Evolutionary conservation across 768 basidiomycete genomes (phyloP), one percentile per base, ranked within the genome.

Genomic region (Boletus rex-veris): DNA sequence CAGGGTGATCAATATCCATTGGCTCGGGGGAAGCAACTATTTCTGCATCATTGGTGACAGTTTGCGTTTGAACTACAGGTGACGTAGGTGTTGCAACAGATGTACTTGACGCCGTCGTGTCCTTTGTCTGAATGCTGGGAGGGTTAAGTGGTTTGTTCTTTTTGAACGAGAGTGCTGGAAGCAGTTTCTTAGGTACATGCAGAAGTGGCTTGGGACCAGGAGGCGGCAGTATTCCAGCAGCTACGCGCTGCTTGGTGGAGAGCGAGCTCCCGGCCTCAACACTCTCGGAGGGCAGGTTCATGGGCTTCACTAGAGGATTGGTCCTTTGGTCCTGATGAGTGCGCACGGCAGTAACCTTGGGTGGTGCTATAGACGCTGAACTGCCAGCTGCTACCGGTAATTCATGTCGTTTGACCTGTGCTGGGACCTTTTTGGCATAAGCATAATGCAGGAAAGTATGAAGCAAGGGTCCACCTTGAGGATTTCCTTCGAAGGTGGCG

Each of bases 231-330:
- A 78, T 75, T 10, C 69, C 71, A 40, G 74, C 72, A 24, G 73
- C 71, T 6, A 83, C 61, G 7, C 79, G 74, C 48, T 80, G 76
- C 60, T 83, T 83, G 2, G 80, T 83, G 35, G 75, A 70, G 28
- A 83, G 72, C 10, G 74, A 72, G 53, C 72, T 75, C 33, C 67
- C 68, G 41, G 58, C 59, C 39, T 58, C 68, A 28, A 65, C 57
- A 19, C 56, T 67, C 30, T 52, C 21, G 31, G 65, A 43, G 1
- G 68, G 53, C 33, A 71, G 36, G 48, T 43, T 48, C 35, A 73
- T 62, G 9, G 68, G 15, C 50, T 73, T 73, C 3, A 74, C 73
- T 26, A 70, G 53, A 40, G 73, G 72, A 42, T 67, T 52, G 38
- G 45, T 1, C 47, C 50, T 62, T 49, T 70, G 68, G 31, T 69